Evolutionary conservation across 1,139 yeast genomes (phyloP).

Genomic region (Yamadazyma aaseri): DNA sequence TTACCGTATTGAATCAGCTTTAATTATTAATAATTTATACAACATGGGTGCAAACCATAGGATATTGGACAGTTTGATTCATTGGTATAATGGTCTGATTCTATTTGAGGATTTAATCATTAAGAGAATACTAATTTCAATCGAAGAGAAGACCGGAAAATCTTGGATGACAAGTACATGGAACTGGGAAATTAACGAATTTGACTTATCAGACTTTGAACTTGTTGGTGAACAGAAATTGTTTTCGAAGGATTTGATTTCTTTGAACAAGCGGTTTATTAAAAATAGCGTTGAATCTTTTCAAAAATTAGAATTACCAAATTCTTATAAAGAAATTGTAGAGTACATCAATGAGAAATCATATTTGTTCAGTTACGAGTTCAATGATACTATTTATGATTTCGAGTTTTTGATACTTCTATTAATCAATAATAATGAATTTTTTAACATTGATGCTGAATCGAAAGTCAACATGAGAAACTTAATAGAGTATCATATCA

Average conservation of each 20-base stretch:
- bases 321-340: slow-evolving; percentile 9
- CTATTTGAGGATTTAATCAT: slow-evolving; percentile 62
- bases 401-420: slow-evolving; percentile 58
- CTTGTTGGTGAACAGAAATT: slow-evolving; percentile 45
- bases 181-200: slow-evolving; percentile 64
- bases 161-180: slow-evolving; percentile 60
- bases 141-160: slow-evolving; percentile 52
- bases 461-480: slow-evolving; percentile 50
- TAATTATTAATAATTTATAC: slow-evolving; percentile 47
- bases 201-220: slow-evolving; percentile 40
- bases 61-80: slow-evolving; percentile 36
- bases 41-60: slow-evolving; percentile 51
- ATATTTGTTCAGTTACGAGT: slow-evolving; percentile 17
- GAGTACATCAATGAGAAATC: slow-evolving; percentile 12
- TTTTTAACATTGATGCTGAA: slow-evolving; percentile 37
- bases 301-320: slow-evolving; percentile 9
- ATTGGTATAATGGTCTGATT: slow-evolving; percentile 61
- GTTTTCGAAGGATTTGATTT: slow-evolving; percentile 50
- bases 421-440: slow-evolving; percentile 60
- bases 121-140: slow-evolving; percentile 48
- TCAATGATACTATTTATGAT: slow-evolving; percentile 47
- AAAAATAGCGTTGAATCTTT: slow-evolving; percentile 25
- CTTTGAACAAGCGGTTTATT: slow-evolving; percentile 53
- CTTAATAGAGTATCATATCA: slow-evolving; percentile 56
- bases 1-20: slow-evolving; percentile 40